Conservation (phyloP, 345 rosid genomes). For the Brassica cretica region DNA sequence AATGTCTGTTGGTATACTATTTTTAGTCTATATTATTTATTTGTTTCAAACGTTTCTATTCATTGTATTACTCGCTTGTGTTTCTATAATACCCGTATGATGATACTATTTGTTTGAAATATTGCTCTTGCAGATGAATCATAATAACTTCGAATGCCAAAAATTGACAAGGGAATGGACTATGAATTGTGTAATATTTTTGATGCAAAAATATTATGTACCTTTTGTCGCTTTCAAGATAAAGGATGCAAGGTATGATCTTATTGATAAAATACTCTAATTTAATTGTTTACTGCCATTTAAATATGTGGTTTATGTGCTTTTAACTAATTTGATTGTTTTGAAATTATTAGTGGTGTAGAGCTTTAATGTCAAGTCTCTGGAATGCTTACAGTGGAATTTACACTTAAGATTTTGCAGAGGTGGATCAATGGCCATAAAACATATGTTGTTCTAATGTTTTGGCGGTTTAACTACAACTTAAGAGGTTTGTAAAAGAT, state of each 20-base stretch:
- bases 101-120: background rate
- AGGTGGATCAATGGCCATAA: background rate
- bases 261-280: no score
- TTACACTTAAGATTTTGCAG: background rate
- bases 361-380: background rate
- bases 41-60: no score
- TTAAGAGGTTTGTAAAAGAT: background rate
- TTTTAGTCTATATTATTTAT: background rate
- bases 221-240: background rate
- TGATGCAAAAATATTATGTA: background rate
- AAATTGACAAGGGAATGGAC: background rate
- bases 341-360: background rate
- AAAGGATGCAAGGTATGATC: background rate
- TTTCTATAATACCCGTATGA: background rate
- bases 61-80: background rate
- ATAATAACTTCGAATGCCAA: no score
- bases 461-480: background rate
- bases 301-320: background rate
- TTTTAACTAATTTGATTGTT: no score
- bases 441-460: background rate
- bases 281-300: background rate
- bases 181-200: background rate
- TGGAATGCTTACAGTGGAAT: background rate
- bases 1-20: background rate
- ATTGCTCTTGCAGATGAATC: background rate